Evolutionary conservation across 2,329 filamentous ascomycete species (phyloP), one percentile per base, ranked within the genome.

Genomic region (Dactylellina drechsleri): DNA sequence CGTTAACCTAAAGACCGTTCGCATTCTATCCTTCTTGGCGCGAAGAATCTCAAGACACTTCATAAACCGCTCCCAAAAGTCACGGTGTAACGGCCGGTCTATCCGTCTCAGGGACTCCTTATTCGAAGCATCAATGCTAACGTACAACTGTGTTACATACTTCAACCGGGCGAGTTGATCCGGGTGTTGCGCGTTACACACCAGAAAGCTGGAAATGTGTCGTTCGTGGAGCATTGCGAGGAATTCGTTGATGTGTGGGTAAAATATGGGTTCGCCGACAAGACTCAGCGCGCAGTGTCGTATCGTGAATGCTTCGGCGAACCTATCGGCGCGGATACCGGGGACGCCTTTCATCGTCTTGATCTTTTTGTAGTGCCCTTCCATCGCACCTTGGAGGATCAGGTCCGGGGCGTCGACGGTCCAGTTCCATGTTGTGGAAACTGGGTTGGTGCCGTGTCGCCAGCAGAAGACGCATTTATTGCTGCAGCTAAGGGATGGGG

Each of bases 381-480:
- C 89, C 81, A 96, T 97, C 77, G 97, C 92, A 57, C 94, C 94
- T 43, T 91, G 84, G 80, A 97, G 97, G 79, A 98, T 96, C 79
- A 93, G 82, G 23, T 97, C 91, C 0, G 94, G 93, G 0, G 92
- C 90, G 80, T 98, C 95, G 31, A 97, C 92, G 59, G 93, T 88
- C 94, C 94, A 99, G 75, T 94, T 90, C 94, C 95, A 98, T 3
- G 91, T 96, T 1, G 95, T 98, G 56, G 93, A 93, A 0, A 98
- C 95, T 0, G 94, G 94, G 81, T 98, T 99, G 0, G 95, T 98
- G 62, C 94, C 95, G 81, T 98, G 95, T 5, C 95, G 90, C 95
- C 94, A 99, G 86, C 94, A 99, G 82, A 98, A 99, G 78, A 99
- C 92, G 82, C 95, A 98, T 82, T 99, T 98, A 84, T 98, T 98